phyloP scores from a whole-genome alignment of 345 rosid genomes.

The Arabis alpina region DNA sequence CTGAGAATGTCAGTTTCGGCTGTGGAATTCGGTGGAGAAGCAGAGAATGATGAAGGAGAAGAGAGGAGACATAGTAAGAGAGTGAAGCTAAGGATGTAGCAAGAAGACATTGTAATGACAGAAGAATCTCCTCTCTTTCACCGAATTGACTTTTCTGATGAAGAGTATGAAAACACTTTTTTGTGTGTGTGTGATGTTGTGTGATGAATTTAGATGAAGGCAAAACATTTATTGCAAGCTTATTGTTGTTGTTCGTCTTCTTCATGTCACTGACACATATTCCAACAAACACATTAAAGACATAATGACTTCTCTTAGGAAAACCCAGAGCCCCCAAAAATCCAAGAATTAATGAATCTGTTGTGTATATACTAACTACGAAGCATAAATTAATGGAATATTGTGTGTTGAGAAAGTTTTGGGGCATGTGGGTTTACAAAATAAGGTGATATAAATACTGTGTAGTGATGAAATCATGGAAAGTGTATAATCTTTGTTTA shows the following conservation, averaged over 20 bases:
- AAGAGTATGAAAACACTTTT: conserved; percentile 50
- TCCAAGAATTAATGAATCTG: conserved; percentile 31
- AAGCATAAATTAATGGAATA: conserved; percentile 33
- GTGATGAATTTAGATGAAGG: conserved; percentile 50
- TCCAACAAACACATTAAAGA: conserved; percentile 49
- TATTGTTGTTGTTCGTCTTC: conserved; percentile 50
- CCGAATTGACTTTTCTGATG: conserved; percentile 45
- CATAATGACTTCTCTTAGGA: conserved; percentile 47
- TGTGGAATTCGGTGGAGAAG: conserved; percentile 37
- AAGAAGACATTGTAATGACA: conserved; percentile 55
- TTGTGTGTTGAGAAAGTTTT: conserved; percentile 51
- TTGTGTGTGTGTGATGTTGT: conserved; percentile 39
- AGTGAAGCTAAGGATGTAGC: conserved; percentile 53
- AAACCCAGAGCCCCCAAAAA: conserved; percentile 37
- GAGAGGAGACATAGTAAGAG: conserved; percentile 53
- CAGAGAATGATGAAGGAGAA: conserved; percentile 42
- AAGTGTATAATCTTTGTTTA: neutral
- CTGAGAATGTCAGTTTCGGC: conserved; percentile 50
- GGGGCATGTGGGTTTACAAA: conserved; percentile 62
- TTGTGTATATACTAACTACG: neutral
- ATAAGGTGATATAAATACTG: conserved; percentile 54
- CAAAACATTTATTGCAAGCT: conserved; percentile 55
- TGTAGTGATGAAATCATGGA: conserved; percentile 73
- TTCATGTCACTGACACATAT: conserved; percentile 54
- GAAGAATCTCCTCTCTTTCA: conserved; percentile 54